Evolutionary conservation across 345 rosid species (phyloP), one percentile per base, ranked within the genome.

Genomic region (Hibiscus syriacus): DNA sequence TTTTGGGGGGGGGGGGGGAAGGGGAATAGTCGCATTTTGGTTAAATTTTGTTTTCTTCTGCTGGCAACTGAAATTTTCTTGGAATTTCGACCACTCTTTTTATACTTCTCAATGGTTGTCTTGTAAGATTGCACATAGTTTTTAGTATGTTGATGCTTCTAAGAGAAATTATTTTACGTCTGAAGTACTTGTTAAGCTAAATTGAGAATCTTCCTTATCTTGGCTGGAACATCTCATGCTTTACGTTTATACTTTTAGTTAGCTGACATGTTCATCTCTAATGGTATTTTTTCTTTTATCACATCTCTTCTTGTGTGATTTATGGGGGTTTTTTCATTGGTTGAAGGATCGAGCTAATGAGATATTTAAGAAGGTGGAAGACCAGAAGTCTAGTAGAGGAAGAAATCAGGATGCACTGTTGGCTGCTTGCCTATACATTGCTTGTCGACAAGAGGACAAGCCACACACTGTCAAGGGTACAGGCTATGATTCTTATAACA

Each of bases 391-490:
- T 55, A 94, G 93, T 77, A 91, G 98, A 87, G 99, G 99, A 78
- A 91, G 99, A 79, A 94, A 94, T 78, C 99, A 94, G 84, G 99
- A 94, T 66, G 99, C 99, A 3, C 80, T 94, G 53, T 81, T 91
- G 83, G 99, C 99, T 76, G 99, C 98, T 69, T 94, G 99, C 83
- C 80, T 94, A 58, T 94, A 94, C 82, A 94, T 94, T 72, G 96
- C 99, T 54, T 94, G 99, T 77, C 88, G 99, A 61, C 99, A 91
- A 72, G 99, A 94, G 83, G 98, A 92, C 78, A 94, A 94, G 78
- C 97, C 99, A 5, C 93, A 98, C 30, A 94, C 99, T 54, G 97
- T 94, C 62, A 94, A 94, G 96, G 99, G 99, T 94, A 91, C 78
- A 78, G 76, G 84, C 77, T 80, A 79, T 71, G 79, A 85, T 77